Conservation (phyloP, 345 rosid genomes). For the Melaleuca quinquenervia region DNA sequence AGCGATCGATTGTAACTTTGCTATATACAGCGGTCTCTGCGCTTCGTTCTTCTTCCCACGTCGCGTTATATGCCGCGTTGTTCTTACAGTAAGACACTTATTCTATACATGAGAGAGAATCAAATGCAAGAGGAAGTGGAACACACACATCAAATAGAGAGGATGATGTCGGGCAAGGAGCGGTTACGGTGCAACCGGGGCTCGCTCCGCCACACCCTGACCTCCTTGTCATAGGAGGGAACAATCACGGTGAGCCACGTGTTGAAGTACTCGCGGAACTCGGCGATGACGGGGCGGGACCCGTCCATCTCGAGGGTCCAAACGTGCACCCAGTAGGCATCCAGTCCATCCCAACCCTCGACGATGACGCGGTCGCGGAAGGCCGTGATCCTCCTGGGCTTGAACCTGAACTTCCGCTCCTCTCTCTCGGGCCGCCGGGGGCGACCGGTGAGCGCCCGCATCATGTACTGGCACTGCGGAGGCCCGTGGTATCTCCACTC, state of each 20-base stretch:
- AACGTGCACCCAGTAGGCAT: neutral
- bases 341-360: neutral
- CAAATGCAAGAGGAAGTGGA: neutral
- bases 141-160: neutral
- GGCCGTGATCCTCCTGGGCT: neutral
- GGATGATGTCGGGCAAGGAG: neutral
- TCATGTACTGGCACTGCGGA: neutral
- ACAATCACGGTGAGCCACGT: neutral
- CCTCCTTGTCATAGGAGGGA: neutral
- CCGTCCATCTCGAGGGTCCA: neutral
- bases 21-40: neutral
- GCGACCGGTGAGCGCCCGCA: neutral
- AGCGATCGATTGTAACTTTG: neutral
- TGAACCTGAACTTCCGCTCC: neutral
- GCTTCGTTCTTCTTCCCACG: neutral
- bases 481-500: neutral
- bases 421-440: neutral
- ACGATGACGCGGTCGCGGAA: neutral
- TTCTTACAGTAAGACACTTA: neutral
- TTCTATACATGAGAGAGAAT: neutral
- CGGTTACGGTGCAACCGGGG: neutral
- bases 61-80: neutral
- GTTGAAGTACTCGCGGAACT: neutral
- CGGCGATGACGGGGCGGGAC: neutral
- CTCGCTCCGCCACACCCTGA: neutral